phyloP scores from a whole-genome alignment of 2,329 filamentous ascomycete species.

The Didymella pinodella region DNA sequence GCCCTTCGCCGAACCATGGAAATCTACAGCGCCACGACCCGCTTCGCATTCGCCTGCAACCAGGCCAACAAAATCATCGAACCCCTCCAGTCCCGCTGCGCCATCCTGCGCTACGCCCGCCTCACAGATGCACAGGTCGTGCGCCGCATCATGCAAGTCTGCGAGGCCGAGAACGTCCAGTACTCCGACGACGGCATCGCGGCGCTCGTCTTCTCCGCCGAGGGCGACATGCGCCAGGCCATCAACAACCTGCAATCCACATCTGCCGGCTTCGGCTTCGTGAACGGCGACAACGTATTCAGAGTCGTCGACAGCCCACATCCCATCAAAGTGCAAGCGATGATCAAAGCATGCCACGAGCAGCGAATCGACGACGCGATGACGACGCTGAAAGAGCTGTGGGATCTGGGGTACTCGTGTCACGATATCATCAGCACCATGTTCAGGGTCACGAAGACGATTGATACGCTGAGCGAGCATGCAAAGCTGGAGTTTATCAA shows the following conservation, averaged over 20 bases:
- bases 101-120: slow-evolving; percentile 91
- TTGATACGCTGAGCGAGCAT: slow-evolving; percentile 90
- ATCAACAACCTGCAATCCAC: slow-evolving; percentile 99
- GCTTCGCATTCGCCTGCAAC: slow-evolving; percentile 98
- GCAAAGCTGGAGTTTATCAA: slow-evolving; percentile 97
- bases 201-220: slow-evolving; percentile 94
- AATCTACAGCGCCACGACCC: slow-evolving; percentile 94
- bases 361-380: slow-evolving; percentile 88
- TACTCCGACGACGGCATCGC: slow-evolving; percentile 93
- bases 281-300: slow-evolving; percentile 98
- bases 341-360: slow-evolving; percentile 97
- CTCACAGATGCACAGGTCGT: slow-evolving; percentile 93
- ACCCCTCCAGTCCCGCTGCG: slow-evolving; percentile 95
- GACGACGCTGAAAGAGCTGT: slow-evolving; percentile 86
- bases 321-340: slow-evolving; percentile 97
- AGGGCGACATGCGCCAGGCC: slow-evolving; percentile 98
- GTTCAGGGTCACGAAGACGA: slow-evolving; percentile 98
- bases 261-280: slow-evolving; percentile 90
- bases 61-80: slow-evolving; percentile 99
- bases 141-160: slow-evolving; percentile 88
- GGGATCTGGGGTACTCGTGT: slow-evolving; percentile 95
- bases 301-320: slow-evolving; percentile 96
- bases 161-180: slow-evolving; percentile 87
- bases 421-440: slow-evolving; percentile 99
- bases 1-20: slow-evolving; percentile 97